phyloP scores from a whole-genome alignment of 352 stramenopile species.

The Sclerospora graminicola region DNA sequence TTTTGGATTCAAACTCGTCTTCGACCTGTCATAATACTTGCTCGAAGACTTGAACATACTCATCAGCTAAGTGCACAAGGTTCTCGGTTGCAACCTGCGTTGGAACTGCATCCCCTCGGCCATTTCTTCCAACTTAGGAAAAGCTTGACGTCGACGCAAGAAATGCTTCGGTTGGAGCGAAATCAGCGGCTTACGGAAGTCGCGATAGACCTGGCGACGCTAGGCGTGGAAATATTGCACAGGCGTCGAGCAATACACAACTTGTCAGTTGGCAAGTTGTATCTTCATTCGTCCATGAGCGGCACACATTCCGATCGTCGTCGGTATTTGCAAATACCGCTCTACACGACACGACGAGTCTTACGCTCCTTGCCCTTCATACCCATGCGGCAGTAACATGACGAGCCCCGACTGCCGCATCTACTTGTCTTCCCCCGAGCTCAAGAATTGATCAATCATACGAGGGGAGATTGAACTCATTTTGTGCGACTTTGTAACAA shows the following conservation, averaged over 20 bases:
- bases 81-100: constrained; percentile 61
- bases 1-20: no score
- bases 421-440: constrained; percentile 94
- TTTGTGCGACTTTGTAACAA: no score
- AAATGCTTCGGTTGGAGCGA: constrained; percentile 94
- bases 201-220: no score
- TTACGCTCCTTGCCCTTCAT: constrained; percentile 94
- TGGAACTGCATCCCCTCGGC: constrained; percentile 88
- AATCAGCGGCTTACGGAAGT: constrained; percentile 95
- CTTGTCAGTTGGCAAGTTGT: constrained; percentile 94
- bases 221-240: no score
- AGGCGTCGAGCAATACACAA: no score
- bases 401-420: constrained; percentile 91
- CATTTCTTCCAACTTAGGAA: constrained; percentile 92
- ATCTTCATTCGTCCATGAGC: constrained; percentile 90
- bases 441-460: constrained; percentile 97
- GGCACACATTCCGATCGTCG: constrained; percentile 93
- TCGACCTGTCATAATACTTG: constrained; percentile 97
- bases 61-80: constrained; percentile 41
- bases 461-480: no score
- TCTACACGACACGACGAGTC: constrained; percentile 93
- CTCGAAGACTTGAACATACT: constrained; percentile 91
- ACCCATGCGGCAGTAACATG: constrained; percentile 92
- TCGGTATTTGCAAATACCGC: constrained; percentile 91
- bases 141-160: constrained; percentile 84